Evolutionary conservation across 1,139 yeast species (phyloP), one percentile per base, ranked within the genome.

Genomic region (Nakaseomyces delphensis): DNA sequence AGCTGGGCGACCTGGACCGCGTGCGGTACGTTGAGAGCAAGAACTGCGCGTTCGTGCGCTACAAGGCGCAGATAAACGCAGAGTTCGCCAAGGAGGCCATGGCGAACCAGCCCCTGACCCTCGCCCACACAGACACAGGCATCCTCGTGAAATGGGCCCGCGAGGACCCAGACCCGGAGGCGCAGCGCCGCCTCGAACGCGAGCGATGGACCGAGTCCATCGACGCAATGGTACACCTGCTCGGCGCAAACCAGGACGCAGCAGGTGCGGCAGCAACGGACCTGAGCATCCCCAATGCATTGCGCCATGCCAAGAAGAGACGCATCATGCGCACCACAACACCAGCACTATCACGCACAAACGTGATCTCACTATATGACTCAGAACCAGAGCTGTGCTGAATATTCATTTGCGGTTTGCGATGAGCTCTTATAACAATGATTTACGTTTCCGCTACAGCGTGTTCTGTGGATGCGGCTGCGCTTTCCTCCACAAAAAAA

Each of bases 71-170:
- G 54, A 61, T 71, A 24, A 79, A 75, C 56, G 96, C 96, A 0
- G 96, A 89, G 60, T 89, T 89, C 68, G 96, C 95, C 1, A 84
- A 85, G 56, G 97, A 87, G 59, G 95, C 95, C 2, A 83, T 87
- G 95, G 76, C 80, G 36, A 78, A 79, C 43, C 97, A 91, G 58
- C 72, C 84, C 4, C 62, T 89, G 23, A 68, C 66, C 19, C 53
- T 59, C 2, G 28, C 28, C 28, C 9, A 10, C 24, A 21, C 25
- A 56, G 61, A 59, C 7, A 53, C 57, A 2, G 95, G 84, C 47
- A 70, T 83, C 0, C 59, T 89, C 42, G 76, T 89, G 1, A 72
- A 87, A 48, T 91, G 97, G 97, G 95, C 97, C 0, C 79, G 76
- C 45, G 91, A 82, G 43, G 96, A 85, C 58, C 94, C 95, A 0